A percentile compares a stretch with the other conserved stretches of the same genome.
Conservation (phyloP, 441 rosid genomes). For the Syzygium malaccense region DNA sequence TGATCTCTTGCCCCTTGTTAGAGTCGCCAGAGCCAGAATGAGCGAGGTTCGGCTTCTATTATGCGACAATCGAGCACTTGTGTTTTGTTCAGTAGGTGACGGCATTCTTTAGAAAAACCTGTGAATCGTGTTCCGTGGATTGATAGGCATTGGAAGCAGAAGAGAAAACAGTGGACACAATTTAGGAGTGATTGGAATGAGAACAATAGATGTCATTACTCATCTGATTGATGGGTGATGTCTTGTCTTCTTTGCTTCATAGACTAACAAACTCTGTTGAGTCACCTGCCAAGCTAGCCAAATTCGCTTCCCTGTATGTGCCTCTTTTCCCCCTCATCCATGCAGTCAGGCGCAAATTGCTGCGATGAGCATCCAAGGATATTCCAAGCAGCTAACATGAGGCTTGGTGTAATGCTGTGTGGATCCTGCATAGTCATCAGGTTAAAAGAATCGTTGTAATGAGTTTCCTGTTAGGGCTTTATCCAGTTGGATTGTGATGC, state of each 20-base stretch:
- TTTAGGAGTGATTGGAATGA: not conserved
- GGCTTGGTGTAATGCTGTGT: not conserved
- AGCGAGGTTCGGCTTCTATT: not conserved
- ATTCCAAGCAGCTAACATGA: not conserved
- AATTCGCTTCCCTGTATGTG: not conserved
- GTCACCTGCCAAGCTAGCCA: not conserved
- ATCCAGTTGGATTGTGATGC: not conserved
- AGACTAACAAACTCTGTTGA: not conserved
- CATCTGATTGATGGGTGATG: not conserved
- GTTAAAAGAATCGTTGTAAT: not conserved
- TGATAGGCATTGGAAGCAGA: not conserved
- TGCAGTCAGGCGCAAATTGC: not conserved
- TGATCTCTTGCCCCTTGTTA: not conserved
- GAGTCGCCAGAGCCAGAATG: not conserved
- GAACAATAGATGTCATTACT: not conserved
- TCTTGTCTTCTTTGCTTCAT: not conserved
- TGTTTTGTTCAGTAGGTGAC: not conserved
- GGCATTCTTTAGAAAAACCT: not conserved
- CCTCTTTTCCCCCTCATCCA: not conserved
- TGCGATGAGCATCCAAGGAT: not conserved
- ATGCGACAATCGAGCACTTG: not conserved
- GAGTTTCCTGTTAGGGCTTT: not conserved
- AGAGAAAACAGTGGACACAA: not conserved
- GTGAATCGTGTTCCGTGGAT: not conserved
- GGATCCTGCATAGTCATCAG: not conserved